These are phyloP conservation scores for Kurtzmaniella natalensis DNA, from an alignment of 1,139 yeast genomes.

Conservation along the genomic window DNA sequence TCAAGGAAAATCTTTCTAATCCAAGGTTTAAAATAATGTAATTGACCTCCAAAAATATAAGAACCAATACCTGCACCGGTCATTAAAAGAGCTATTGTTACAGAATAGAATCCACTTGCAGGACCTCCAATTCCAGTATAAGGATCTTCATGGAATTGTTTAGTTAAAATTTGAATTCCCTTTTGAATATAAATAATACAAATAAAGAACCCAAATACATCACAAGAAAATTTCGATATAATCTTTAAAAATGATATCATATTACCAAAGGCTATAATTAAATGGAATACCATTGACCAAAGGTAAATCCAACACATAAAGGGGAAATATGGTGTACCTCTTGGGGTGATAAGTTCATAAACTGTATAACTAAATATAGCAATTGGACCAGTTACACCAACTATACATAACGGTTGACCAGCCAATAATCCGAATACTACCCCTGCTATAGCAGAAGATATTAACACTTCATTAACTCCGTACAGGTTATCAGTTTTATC, in stretches of 20 bases:
- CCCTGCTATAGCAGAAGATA: slow-evolving; percentile 86
- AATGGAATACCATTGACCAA: slow-evolving; percentile 86
- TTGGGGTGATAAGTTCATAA: slow-evolving; percentile 66
- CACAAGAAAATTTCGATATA: slow-evolving; percentile 84
- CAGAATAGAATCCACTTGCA: slow-evolving; percentile 71
- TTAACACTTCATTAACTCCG: slow-evolving; percentile 85
- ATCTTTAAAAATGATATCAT: slow-evolving; percentile 64
- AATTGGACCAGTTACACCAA: slow-evolving; percentile 97
- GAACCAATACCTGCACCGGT: slow-evolving; percentile 69
- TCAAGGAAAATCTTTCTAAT: slow-evolving; percentile 73
- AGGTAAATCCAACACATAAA: slow-evolving; percentile 95
- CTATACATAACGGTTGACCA: slow-evolving; percentile 92
- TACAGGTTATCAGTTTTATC: slow-evolving; percentile 81
- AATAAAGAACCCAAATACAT: slow-evolving; percentile 89
- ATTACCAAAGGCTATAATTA: slow-evolving; percentile 66
- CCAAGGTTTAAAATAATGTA: slow-evolving; percentile 56
- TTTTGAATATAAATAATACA: slow-evolving; percentile 87
- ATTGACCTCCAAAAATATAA: slow-evolving; percentile 52
- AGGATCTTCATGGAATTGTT: slow-evolving; percentile 54
- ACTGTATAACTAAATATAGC: slow-evolving; percentile 90
- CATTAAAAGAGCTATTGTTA: slow-evolving; percentile 69
- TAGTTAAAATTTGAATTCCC: slow-evolving; percentile 74
- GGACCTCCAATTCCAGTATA: slow-evolving; percentile 16
- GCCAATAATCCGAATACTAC: slow-evolving; percentile 78
- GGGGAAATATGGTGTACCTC: slow-evolving; percentile 72